phyloP scores from a whole-genome alignment of 2,329 filamentous ascomycete species.

The Cladosporium sphaerospermum region DNA sequence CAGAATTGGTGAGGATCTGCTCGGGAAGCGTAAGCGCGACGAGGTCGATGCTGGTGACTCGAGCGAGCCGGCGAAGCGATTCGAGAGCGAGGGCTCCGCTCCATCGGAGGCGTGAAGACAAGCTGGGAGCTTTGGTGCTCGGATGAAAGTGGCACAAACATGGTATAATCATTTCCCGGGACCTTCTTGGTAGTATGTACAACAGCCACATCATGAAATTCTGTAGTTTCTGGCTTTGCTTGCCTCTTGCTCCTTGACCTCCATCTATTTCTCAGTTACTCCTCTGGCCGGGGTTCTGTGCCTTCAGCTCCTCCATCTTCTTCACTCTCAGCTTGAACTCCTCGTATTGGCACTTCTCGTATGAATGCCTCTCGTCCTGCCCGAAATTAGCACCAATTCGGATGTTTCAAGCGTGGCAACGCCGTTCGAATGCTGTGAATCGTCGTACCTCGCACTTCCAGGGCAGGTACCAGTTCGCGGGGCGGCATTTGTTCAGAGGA shows the following conservation, averaged over 20 bases:
- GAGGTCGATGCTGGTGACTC: not conserved
- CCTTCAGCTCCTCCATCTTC: constrained; percentile 96
- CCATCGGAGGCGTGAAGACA: not conserved
- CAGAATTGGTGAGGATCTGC: not conserved
- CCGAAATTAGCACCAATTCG: not conserved
- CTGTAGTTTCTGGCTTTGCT: constrained; percentile 7
- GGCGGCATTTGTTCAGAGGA: constrained; percentile 89
- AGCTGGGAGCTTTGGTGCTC: not conserved
- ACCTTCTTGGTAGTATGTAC: constrained; percentile 19
- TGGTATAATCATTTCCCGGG: constrained; percentile 9
- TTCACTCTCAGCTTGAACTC: constrained; percentile 98
- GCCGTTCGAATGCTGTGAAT: not conserved
- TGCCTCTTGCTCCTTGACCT: not conserved
- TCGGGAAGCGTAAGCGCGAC: constrained; percentile 2
- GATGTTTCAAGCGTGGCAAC: not conserved
- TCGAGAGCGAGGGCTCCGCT: not conserved
- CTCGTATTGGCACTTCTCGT: constrained; percentile 98
- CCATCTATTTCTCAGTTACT: constrained; percentile 58
- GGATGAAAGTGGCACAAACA: not conserved
- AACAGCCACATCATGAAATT: constrained; percentile 15
- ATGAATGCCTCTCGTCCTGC: constrained; percentile 91
- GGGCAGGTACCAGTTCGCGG: constrained; percentile 85
- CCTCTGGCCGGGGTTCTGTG: constrained; percentile 72
- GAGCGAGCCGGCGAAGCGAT: not conserved
- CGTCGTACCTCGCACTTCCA: constrained; percentile 88